Percentiles rank a stretch among this genome's conserved stretches.
Conservation (phyloP, 345 rosid genomes). For the Euclidium syriacum region DNA sequence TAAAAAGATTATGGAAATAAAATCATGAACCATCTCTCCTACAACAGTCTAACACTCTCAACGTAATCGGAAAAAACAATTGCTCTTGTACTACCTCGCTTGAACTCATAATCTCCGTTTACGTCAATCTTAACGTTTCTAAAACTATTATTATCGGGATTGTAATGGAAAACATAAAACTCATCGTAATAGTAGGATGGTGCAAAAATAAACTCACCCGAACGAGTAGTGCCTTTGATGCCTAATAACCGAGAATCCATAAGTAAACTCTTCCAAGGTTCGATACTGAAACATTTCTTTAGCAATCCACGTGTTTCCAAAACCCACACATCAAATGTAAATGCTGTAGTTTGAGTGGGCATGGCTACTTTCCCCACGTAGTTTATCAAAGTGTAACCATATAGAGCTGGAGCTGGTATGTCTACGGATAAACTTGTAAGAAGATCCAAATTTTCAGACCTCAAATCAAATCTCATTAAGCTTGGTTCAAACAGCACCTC, state of each 20-base stretch:
- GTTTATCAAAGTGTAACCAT: not conserved
- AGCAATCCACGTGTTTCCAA: not conserved
- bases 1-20: not conserved
- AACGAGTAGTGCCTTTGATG: not conserved
- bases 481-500: not conserved
- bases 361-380: constrained; percentile 7
- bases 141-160: not conserved
- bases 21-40: not conserved
- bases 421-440: not conserved
- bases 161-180: not conserved
- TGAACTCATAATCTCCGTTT: not conserved
- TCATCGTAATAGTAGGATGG: not conserved
- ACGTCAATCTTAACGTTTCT: not conserved
- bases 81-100: too few species aligned
- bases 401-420: not conserved
- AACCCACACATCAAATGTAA: not conserved
- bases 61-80: not conserved
- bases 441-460: not conserved
- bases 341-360: not conserved
- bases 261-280: not conserved
- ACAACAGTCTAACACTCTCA: not conserved
- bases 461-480: constrained; percentile 3
- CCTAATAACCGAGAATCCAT: too few species aligned
- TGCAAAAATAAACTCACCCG: constrained; percentile 5
- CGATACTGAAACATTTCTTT: not conserved